Evolutionary conservation across 2,329 filamentous ascomycete species (phyloP), one percentile per base, ranked within the genome.

Genomic region (Ambrosiella xylebori): DNA sequence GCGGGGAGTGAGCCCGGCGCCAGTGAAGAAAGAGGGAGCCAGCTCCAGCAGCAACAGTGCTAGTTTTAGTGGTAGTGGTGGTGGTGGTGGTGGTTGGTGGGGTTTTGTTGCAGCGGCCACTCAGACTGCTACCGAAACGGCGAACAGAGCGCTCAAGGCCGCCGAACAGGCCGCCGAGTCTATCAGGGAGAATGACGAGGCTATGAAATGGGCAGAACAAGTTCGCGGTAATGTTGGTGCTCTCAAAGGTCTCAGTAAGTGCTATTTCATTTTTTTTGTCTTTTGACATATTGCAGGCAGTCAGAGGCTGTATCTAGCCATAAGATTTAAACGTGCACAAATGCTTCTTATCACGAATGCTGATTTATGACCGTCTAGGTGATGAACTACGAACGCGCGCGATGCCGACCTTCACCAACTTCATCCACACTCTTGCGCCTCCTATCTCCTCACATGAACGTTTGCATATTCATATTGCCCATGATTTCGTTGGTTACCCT

Each of bases 381-480:
- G 90, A 89, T 66, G 90, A 95, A 67, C 76, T 95, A 62, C 83
- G 84, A 65, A 84, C 85, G 65, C 85, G 88, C 65, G 93, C 93
- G 59, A 76, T 98, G 38, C 93, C 93, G 37, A 96, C 93, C 51
- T 95, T 98, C 68, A 91, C 90, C 68, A 88, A 89, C 66, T 85
- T 98, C 65, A 81, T 98, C 62, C 88, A 97, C 70, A 96, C 90
- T 35, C 83, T 98, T 63, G 93, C 93, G 0, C 93, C 93, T 51
- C 93, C 93, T 9, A 98, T 98, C 66, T 90, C 89, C 58, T 93
- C 91, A 7, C 93, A 98, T 71, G 93, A 98, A 72, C 87, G 91
- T 54, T 85, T 98, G 7, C 86, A 94, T 65, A 97, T 98, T 65
- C 93, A 98, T 73, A 94, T 93, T 63, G 95, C 91, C 7, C 93